These are phyloP conservation scores for Sugiyamaella qingdaonensis DNA, from an alignment of 805 yeast genomes.

Conservation along the genomic window DNA sequence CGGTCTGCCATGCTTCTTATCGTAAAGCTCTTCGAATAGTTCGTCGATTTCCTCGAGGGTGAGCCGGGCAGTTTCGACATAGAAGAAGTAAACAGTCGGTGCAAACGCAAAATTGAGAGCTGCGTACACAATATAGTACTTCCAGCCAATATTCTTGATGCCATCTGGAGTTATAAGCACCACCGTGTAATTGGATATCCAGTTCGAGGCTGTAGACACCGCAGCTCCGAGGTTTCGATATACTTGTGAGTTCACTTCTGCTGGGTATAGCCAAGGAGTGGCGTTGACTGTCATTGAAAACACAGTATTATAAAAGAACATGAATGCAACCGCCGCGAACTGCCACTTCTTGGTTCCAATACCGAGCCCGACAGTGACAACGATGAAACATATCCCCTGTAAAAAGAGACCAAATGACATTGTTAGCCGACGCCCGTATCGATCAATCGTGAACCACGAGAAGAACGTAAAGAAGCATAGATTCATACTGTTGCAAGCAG, in stretches of 20 bases:
- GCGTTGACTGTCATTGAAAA: conserved; percentile 55
- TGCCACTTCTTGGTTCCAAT: conserved; percentile 9
- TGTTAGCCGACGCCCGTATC: conserved; percentile 43
- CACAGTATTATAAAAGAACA: conserved; percentile 24
- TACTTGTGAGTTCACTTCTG: conserved; percentile 58
- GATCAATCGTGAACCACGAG: conserved; percentile 47
- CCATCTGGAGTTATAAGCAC: conserved; percentile 60
- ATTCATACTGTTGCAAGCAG: conserved; percentile 40
- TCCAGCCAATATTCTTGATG: conserved; percentile 45
- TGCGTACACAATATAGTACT: conserved; percentile 61
- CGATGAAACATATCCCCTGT: conserved; percentile 8
- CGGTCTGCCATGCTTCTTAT: not conserved
- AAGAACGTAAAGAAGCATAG: conserved; percentile 40
- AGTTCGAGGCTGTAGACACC: conserved; percentile 56
- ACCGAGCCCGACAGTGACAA: conserved; percentile 9
- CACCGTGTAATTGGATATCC: conserved; percentile 59
- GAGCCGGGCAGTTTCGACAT: conserved; percentile 60
- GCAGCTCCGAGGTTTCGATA: conserved; percentile 60
- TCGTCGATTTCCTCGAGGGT: conserved; percentile 53
- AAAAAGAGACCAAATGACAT: conserved; percentile 1
- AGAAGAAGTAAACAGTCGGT: conserved; percentile 41
- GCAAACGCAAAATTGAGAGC: conserved; percentile 45
- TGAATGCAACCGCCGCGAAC: conserved; percentile 11
- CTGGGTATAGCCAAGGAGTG: conserved; percentile 61
- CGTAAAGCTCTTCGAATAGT: conserved; percentile 23